A percentile compares a stretch with the other conserved stretches of the same genome.
Conservation (phyloP, 75 land plant species). For the Sequoiadendron giganteum region DNA sequence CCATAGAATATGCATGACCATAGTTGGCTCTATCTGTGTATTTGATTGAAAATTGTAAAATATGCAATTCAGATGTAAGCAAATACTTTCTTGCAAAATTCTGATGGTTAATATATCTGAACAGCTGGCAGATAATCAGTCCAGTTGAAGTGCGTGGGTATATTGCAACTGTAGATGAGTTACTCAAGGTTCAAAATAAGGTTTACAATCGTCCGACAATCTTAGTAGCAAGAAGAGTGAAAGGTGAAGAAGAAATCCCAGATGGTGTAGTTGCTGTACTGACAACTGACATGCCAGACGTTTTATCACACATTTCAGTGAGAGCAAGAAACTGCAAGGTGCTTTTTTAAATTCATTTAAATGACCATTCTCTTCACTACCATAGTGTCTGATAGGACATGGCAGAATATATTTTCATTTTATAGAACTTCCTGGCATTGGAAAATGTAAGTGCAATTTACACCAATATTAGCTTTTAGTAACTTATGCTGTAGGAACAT, state of each 20-base stretch:
- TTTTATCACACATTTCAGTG: constrained; percentile 61
- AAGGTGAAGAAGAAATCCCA: constrained; percentile 76
- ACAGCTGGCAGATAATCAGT: constrained; percentile 83
- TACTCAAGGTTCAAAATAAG: constrained; percentile 49
- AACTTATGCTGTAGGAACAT: neutral
- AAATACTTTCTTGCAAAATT: neutral
- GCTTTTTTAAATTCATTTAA: neutral
- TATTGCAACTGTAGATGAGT: constrained; percentile 40
- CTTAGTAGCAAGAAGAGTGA: constrained; percentile 52
- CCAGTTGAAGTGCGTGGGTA: constrained; percentile 58
- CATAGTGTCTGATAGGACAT: neutral
- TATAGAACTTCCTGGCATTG: neutral
- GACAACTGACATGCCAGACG: constrained; percentile 76
- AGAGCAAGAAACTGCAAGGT: constrained; percentile 56
- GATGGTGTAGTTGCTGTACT: constrained; percentile 66
- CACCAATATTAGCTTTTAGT: neutral
- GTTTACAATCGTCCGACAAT: constrained; percentile 53
- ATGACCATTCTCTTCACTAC: neutral
- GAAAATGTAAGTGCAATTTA: neutral
- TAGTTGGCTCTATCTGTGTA: neutral
- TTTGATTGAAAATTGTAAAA: neutral
- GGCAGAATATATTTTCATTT: neutral
- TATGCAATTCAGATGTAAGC: neutral
- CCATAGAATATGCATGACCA: neutral
- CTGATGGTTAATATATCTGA: neutral